Percentiles rank a stretch among this genome's conserved stretches.
Evolutionary conservation across 495 filamentous ascomycete species (phyloP).

Genomic region (Penicillium roqueforti): DNA sequence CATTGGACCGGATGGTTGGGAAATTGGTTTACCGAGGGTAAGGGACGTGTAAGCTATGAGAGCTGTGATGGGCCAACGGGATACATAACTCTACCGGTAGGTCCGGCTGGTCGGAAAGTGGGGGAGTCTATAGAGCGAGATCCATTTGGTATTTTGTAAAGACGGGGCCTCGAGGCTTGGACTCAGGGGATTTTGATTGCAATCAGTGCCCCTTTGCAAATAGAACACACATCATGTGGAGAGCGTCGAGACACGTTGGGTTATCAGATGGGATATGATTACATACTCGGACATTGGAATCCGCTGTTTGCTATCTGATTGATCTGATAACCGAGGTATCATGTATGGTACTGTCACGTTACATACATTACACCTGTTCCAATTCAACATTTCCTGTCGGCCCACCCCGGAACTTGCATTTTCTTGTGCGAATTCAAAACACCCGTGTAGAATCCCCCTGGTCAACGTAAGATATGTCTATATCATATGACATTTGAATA

Average conservation of each 20-base stretch:
- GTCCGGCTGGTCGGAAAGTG: constrained; percentile 17
- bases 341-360: background rate
- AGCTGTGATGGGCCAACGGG: background rate
- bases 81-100: background rate
- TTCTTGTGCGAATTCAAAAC: background rate
- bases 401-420: background rate
- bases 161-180: background rate
- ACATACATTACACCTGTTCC: background rate
- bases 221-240: background rate
- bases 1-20: constrained; percentile 6
- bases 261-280: constrained; percentile 9
- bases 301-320: constrained; percentile 14
- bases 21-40: background rate
- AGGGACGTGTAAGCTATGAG: background rate
- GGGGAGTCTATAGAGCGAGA: background rate
- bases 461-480: background rate
- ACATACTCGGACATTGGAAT: background rate
- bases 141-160: background rate
- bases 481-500: background rate
- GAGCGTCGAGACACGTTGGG: background rate
- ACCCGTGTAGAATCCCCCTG: background rate
- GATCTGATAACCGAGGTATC: constrained; percentile 19
- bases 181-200: background rate
- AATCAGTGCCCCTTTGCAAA: background rate
- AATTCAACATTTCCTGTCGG: background rate